Conservation (phyloP, 805 yeast genomes). For the Wickerhamiella spandovensis region DNA sequence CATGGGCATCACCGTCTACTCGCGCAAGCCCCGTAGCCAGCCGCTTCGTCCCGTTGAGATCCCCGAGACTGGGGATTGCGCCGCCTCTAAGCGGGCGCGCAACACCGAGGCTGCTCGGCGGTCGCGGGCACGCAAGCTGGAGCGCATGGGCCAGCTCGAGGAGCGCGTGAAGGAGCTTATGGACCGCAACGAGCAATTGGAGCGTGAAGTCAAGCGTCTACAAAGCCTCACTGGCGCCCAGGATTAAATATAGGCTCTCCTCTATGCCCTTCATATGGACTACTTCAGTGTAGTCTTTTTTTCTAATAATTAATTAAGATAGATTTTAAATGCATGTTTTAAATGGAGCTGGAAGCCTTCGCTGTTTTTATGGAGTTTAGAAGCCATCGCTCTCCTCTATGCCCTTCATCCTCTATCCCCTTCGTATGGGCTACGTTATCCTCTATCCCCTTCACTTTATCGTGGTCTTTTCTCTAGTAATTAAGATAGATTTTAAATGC, state of each 20-base stretch:
- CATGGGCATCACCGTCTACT: conserved; percentile 62
- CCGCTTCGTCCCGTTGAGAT: conserved; percentile 60
- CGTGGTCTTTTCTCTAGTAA: not conserved
- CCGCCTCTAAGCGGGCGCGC: conserved; percentile 68
- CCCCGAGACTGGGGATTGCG: conserved; percentile 26
- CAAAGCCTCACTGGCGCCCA: conserved; percentile 6
- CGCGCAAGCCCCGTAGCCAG: conserved; percentile 58
- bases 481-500: not conserved
- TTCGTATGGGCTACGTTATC: no score
- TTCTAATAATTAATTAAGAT: not conserved
- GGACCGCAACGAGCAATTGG: conserved; percentile 44
- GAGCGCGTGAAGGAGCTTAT: conserved; percentile 57
- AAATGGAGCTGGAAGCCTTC: no score
- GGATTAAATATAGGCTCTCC: not conserved
- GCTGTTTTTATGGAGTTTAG: no score
- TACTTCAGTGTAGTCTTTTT: not conserved
- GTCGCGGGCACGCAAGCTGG: conserved; percentile 87
- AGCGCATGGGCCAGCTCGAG: conserved; percentile 80
- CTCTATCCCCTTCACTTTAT: no score
- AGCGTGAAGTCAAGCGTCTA: conserved; percentile 39
- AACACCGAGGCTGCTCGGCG: conserved; percentile 94
- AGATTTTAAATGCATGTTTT: not conserved
- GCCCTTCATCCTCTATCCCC: no score
- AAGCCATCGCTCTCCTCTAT: conserved; percentile 46
- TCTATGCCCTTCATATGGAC: no score